Conservation (phyloP, 1,139 yeast genomes). For the Zygoascus sp. region DNA sequence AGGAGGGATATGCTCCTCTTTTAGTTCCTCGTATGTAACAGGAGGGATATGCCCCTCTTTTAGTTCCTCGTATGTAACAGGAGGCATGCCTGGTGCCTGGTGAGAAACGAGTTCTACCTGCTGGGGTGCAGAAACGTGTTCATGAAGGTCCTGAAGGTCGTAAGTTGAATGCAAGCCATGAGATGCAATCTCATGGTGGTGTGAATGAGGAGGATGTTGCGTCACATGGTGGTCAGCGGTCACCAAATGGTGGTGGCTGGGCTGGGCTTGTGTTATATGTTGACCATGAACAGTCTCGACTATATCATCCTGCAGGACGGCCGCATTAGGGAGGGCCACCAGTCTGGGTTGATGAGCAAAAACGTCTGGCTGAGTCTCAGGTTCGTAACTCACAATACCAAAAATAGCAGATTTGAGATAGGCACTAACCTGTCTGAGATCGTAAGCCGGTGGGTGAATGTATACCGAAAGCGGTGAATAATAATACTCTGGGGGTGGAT, state of each 20-base stretch:
- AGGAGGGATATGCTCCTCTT: neutral
- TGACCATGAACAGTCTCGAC: neutral
- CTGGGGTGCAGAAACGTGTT: too few relatives aligned
- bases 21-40: neutral
- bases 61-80: neutral
- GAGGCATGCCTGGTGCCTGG: too few relatives aligned
- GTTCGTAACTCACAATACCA: neutral
- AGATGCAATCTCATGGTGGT: too few relatives aligned
- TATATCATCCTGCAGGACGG: neutral
- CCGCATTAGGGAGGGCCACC: neutral
- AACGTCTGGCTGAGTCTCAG: neutral
- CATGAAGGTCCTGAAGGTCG: too few relatives aligned
- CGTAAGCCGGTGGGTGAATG: neutral
- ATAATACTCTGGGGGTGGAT: slow-evolving; percentile 1
- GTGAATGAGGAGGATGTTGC: too few relatives aligned
- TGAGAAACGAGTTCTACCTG: too few relatives aligned
- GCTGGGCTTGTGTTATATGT: neutral
- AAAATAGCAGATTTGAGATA: slow-evolving; percentile 2
- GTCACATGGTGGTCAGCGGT: too few relatives aligned
- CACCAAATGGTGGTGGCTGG: too few relatives aligned
- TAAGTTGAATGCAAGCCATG: too few relatives aligned
- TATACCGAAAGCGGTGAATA: neutral
- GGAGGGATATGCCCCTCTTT: neutral
- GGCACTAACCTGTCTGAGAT: neutral
- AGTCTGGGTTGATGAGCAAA: neutral